A percentile compares a stretch with the other conserved stretches of the same genome.
Conservation (phyloP, 176 grass and related monocot species). For the Phoenix dactylifera region DNA sequence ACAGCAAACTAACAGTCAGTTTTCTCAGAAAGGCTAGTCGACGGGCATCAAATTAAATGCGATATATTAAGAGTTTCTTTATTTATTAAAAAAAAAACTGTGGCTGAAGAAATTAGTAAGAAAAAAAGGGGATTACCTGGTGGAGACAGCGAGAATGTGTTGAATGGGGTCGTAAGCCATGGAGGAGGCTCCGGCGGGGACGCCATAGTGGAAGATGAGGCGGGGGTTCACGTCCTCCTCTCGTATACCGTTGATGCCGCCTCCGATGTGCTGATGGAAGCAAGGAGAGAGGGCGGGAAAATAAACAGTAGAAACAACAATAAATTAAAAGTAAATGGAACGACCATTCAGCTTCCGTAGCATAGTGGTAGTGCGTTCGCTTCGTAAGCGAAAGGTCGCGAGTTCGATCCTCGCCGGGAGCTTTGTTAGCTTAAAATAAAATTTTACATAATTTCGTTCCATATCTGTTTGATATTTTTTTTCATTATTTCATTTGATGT, state of each 20-base stretch:
- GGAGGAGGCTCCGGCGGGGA: conserved; percentile 49
- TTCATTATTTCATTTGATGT: no score
- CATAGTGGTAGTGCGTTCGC: no score
- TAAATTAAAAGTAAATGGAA: neutral
- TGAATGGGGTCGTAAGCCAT: conserved; percentile 64
- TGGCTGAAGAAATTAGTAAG: neutral
- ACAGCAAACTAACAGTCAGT: no score
- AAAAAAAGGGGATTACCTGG: conserved; percentile 35
- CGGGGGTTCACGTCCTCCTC: conserved; percentile 77
- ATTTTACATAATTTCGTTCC: no score
- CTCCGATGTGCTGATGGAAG: neutral
- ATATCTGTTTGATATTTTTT: no score
- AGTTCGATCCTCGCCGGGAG: conserved; percentile 98
- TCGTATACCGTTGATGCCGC: conserved; percentile 27
- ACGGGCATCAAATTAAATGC: no score
- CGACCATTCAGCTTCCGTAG: neutral
- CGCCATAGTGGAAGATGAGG: conserved; percentile 73
- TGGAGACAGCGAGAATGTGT: conserved; percentile 60
- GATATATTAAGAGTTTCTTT: no score
- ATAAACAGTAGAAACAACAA: neutral
- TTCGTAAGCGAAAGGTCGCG: conserved; percentile 82
- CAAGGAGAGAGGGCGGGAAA: no score
- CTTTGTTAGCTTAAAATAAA: neutral
- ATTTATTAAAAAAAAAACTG: no score
- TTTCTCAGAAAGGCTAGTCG: no score